Percentiles rank a stretch among this genome's conserved stretches.
Evolutionary conservation across 768 basidiomycete genomes (phyloP).

Genomic region (Leccinum barrowsii): DNA sequence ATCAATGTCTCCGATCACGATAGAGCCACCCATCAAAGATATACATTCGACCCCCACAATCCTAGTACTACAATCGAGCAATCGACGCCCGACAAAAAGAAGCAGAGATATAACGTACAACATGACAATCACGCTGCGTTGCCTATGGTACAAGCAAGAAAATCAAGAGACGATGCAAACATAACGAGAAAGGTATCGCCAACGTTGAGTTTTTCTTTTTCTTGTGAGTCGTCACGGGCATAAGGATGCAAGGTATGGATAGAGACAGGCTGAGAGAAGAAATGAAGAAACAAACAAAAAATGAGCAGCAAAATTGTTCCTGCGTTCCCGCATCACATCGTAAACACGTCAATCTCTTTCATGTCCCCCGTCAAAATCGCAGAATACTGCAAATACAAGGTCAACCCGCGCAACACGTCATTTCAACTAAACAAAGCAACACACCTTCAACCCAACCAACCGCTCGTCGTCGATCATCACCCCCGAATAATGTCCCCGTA

Average conservation of each 20-base stretch:
- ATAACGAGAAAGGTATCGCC: neutral
- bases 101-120: neutral
- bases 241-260: neutral
- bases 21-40: too few relatives aligned
- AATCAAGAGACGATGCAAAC: neutral
- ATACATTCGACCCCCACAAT: too few relatives aligned
- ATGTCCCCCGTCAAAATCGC: slow-evolving; percentile 31
- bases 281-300: too few relatives aligned
- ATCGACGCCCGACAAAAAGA: neutral
- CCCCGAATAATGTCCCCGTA: slow-evolving; percentile 32
- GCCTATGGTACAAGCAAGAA: neutral
- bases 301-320: neutral
- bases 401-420: neutral
- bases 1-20: neutral
- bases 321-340: slow-evolving; percentile 18
- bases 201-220: neutral
- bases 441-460: slow-evolving; percentile 39
- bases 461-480: slow-evolving; percentile 43
- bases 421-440: neutral
- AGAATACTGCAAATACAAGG: slow-evolving; percentile 13
- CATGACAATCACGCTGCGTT: neutral
- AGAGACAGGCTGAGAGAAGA: neutral
- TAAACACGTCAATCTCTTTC: slow-evolving; percentile 33
- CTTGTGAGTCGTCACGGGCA: neutral
- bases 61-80: neutral